Percentiles rank a stretch among this genome's conserved stretches.
phyloP scores from a whole-genome alignment of 2,329 filamentous ascomycete genomes.

The Chrysoporthe deuterocubensis region DNA sequence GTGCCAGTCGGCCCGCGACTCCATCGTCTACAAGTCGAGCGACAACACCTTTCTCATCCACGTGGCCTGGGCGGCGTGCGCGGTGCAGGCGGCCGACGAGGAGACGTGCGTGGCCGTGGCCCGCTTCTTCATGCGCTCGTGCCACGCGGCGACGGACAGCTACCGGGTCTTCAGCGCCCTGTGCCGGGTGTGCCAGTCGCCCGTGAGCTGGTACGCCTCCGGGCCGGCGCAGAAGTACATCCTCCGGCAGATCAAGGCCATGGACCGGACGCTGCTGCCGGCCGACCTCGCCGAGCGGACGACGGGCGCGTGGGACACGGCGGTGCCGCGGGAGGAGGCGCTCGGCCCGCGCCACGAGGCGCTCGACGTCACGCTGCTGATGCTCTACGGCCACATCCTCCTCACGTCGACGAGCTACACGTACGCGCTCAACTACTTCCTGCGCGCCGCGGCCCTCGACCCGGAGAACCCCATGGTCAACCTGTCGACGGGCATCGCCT shows the following conservation, averaged over 20 bases:
- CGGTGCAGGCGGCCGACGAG: constrained; percentile 78
- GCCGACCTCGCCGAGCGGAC: constrained; percentile 51
- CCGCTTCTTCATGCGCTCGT: constrained; percentile 83
- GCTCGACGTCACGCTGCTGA: constrained; percentile 80
- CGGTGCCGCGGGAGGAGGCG: constrained; percentile 35
- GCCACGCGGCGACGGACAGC: constrained; percentile 77
- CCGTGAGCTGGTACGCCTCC: constrained; percentile 75
- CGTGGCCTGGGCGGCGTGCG: constrained; percentile 78
- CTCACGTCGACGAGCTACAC: constrained; percentile 83
- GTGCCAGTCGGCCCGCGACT: constrained; percentile 76
- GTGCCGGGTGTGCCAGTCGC: constrained; percentile 76
- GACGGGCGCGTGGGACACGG: constrained; percentile 33
- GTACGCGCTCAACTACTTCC: constrained; percentile 81
- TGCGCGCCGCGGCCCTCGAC: constrained; percentile 75
- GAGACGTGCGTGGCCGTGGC: constrained; percentile 73
- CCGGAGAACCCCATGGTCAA: constrained; percentile 78
- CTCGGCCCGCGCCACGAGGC: constrained; percentile 34
- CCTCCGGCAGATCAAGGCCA: constrained; percentile 85
- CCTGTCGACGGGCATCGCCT: constrained; percentile 80
- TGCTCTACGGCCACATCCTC: constrained; percentile 89
- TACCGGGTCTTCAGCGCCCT: constrained; percentile 82
- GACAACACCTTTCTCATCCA: constrained; percentile 74
- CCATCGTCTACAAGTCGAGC: constrained; percentile 77
- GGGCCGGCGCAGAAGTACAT: constrained; percentile 89
- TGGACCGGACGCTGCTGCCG: constrained; percentile 71